These are phyloP conservation scores for Blastocystis sp. DNA, from an alignment of 352 stramenopile genomes.

Conservation along the genomic window DNA sequence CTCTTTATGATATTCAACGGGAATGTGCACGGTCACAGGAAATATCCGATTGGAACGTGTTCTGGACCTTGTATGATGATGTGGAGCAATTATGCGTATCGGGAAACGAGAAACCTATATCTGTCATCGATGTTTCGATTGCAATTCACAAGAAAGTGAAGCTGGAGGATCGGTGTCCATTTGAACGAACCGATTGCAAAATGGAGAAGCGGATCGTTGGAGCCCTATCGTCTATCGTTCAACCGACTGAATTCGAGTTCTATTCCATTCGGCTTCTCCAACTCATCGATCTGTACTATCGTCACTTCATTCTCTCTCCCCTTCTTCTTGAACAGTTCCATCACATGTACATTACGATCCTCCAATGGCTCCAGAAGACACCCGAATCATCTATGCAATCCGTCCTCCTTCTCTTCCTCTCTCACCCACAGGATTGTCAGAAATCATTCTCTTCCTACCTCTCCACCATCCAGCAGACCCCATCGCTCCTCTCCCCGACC, in stretches of 20 bases:
- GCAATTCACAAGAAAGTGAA: neutral
- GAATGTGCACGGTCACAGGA: neutral
- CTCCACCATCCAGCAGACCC: neutral
- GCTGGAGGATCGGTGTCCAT: neutral
- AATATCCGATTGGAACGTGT: neutral
- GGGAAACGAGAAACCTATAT: neutral
- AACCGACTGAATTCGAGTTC: neutral
- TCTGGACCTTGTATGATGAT: neutral
- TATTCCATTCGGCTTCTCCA: neutral
- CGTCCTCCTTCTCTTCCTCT: neutral
- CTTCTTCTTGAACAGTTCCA: neutral
- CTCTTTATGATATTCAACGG: slow-evolving; percentile 16
- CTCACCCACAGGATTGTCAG: neutral
- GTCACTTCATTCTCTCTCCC: neutral
- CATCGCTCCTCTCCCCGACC: neutral
- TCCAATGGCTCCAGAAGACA: neutral
- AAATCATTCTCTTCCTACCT: neutral
- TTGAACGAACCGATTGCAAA: neutral
- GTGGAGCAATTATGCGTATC: neutral
- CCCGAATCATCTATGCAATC: neutral
- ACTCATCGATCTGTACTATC: neutral
- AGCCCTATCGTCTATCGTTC: neutral
- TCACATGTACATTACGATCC: neutral
- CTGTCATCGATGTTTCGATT: neutral
- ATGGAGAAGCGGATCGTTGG: neutral